phyloP scores from a whole-genome alignment of 495 filamentous ascomycete species.

The Glarea lozoyensis region DNA sequence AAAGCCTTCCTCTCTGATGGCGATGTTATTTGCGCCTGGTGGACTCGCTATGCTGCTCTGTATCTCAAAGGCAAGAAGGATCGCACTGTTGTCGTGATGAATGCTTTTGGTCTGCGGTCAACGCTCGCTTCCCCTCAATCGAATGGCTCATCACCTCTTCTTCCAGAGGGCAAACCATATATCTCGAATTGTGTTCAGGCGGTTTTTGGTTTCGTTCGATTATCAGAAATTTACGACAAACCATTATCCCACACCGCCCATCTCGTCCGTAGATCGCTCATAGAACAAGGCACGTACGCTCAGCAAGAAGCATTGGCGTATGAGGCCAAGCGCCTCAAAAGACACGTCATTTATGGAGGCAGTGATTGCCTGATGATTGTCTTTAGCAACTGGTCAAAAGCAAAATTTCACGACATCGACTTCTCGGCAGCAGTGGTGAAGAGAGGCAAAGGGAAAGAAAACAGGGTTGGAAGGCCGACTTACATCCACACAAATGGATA shows the following conservation, averaged over 20 bases:
- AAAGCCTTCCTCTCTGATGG: slow-evolving; percentile 34
- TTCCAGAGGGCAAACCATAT: slow-evolving; percentile 22
- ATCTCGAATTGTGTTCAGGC: slow-evolving; percentile 27
- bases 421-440: slow-evolving; percentile 33
- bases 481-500: slow-evolving; percentile 15
- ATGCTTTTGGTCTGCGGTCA: slow-evolving; percentile 20
- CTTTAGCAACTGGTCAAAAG: slow-evolving; percentile 39
- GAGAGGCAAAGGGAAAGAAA: background rate
- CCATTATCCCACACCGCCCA: slow-evolving; percentile 34
- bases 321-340: slow-evolving; percentile 8
- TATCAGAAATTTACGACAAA: slow-evolving; percentile 26
- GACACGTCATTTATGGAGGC: slow-evolving; percentile 28
- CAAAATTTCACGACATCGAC: slow-evolving; percentile 34
- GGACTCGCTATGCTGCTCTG: slow-evolving; percentile 15
- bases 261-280: slow-evolving; percentile 27
- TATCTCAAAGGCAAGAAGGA: slow-evolving; percentile 8
- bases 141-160: too few species aligned
- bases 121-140: slow-evolving; percentile 15
- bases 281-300: slow-evolving; percentile 31
- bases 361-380: slow-evolving; percentile 25
- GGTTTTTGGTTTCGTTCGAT: slow-evolving; percentile 26
- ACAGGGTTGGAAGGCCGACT: slow-evolving; percentile 15
- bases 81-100: slow-evolving; percentile 22
- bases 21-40: slow-evolving; percentile 32
- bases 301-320: slow-evolving; percentile 32